A percentile compares a stretch with the other conserved stretches of the same genome.
Evolutionary conservation across 148 eudicot genomes (phyloP).

Genomic region (Silene conica): DNA sequence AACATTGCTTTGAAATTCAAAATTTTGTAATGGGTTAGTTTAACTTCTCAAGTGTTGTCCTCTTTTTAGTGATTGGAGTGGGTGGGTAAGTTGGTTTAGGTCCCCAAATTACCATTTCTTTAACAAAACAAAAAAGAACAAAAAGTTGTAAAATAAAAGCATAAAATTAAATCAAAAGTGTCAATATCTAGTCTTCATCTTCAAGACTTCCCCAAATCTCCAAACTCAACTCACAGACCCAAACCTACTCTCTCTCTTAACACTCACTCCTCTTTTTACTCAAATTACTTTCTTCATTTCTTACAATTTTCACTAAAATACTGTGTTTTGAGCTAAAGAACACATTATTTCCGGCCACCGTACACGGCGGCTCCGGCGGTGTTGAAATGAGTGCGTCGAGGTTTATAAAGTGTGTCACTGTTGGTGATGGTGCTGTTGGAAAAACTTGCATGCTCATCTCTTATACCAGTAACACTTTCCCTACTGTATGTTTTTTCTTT

Average conservation of each 20-base stretch:
- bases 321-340: conserved; percentile 9
- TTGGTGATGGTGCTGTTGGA: conserved; percentile 36
- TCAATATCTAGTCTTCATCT: conserved; percentile 11
- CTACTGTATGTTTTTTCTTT: conserved; percentile 30
- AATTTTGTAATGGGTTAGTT: background rate
- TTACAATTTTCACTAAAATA: background rate
- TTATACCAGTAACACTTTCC: conserved; percentile 50
- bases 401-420: conserved; percentile 35
- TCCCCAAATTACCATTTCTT: conserved; percentile 5
- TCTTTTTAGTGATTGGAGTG: conserved; percentile 7
- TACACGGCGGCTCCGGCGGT: background rate
- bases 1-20: conserved; percentile 5
- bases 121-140: background rate
- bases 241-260: background rate
- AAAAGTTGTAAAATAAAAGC: background rate
- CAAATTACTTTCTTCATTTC: background rate
- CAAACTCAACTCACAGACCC: background rate
- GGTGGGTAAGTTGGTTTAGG: conserved; percentile 5
- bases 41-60: conserved; percentile 6
- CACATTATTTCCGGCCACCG: background rate
- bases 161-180: background rate
- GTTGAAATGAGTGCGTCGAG: conserved; percentile 40
- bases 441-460: conserved; percentile 38
- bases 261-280: conserved; percentile 13
- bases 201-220: conserved; percentile 14